Evolutionary conservation across 129 eudicot species (phyloP).

Genomic region (Mikania micrantha): DNA sequence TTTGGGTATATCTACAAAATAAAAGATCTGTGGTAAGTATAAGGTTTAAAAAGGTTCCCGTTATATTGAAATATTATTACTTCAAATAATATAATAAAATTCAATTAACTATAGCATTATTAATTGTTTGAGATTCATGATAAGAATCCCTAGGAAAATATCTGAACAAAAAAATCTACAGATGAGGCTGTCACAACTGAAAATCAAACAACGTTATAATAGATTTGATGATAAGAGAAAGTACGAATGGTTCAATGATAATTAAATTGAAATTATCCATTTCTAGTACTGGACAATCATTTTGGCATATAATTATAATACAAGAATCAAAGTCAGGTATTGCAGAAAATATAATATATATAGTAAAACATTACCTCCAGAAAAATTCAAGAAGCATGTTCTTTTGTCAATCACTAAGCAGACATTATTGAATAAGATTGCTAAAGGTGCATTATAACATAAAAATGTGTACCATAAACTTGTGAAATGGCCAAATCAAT

Average conservation of each 20-base stretch:
- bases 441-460: not conserved
- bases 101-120: not conserved
- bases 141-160: not conserved
- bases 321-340: not conserved
- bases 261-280: not conserved
- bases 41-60: not conserved
- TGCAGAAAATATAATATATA: not conserved
- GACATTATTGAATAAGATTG: not conserved
- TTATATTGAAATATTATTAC: not conserved
- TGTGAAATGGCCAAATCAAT: not conserved
- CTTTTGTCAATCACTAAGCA: not conserved
- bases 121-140: not conserved
- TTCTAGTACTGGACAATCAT: not conserved
- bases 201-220: not conserved
- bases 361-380: not conserved
- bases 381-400: not conserved
- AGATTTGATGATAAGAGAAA: not conserved
- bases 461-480: not conserved
- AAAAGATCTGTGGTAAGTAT: not conserved
- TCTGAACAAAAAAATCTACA: not conserved
- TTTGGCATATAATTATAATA: not conserved
- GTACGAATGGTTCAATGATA: not conserved
- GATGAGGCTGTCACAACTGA: not conserved
- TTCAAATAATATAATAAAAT: not conserved
- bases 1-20: conserved; percentile 70